Percentiles rank a stretch among this genome's conserved stretches.
phyloP scores from a whole-genome alignment of 208 protist genomes.

The Acanthamoeba healyi region DNA sequence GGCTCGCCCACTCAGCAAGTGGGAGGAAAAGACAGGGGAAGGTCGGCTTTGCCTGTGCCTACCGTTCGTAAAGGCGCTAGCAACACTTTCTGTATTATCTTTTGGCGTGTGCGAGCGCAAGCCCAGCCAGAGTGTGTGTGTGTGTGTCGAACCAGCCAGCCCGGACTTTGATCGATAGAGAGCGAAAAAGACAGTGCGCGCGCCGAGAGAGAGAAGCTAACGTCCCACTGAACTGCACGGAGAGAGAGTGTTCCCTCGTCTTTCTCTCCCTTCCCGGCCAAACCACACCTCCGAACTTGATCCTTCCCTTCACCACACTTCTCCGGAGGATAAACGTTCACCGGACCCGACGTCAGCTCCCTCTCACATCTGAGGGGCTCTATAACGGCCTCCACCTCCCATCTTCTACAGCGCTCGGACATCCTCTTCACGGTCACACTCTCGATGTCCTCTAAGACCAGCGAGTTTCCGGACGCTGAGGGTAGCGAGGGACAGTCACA shows the following conservation, averaged over 20 bases:
- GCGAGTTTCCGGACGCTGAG: neutral
- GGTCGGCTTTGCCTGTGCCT: neutral
- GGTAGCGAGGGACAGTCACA: neutral
- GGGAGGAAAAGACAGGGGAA: slow-evolving; percentile 13
- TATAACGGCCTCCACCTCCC: neutral
- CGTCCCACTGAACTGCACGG: neutral
- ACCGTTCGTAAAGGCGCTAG: neutral
- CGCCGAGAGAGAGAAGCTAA: neutral
- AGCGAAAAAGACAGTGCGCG: no score
- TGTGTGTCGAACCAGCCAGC: neutral
- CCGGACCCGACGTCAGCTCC: no score
- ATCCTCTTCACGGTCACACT: neutral
- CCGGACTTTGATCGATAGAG: neutral
- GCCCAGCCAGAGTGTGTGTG: neutral
- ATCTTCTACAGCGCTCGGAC: no score
- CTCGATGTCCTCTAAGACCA: neutral
- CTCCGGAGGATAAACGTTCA: neutral
- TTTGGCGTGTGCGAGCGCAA: neutral
- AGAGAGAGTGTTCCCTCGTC: neutral
- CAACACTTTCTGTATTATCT: slow-evolving; percentile 6
- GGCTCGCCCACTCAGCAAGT: neutral
- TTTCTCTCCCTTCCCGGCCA: neutral
- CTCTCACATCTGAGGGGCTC: neutral
- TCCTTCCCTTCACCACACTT: neutral
- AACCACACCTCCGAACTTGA: neutral